phyloP scores from a whole-genome alignment of 805 yeast species.

The Kodamaea jinghongensis region DNA sequence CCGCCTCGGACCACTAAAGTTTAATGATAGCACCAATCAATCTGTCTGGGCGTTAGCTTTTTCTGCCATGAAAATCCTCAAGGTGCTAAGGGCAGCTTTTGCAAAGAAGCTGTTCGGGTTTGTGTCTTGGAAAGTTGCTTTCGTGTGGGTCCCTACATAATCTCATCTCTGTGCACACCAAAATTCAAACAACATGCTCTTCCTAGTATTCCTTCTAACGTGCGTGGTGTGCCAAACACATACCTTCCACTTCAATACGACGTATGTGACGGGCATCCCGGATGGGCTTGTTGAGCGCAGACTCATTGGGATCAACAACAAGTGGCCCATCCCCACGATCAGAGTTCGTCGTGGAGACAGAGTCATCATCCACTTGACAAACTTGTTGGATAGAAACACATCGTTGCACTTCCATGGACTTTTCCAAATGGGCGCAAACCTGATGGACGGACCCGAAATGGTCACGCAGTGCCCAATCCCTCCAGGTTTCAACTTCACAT shows the following conservation, averaged over 20 bases:
- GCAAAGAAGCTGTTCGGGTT: too few relatives aligned
- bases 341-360: conserved; percentile 39
- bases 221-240: conserved; percentile 20
- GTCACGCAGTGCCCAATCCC: conserved; percentile 47
- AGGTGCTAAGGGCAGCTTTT: too few relatives aligned
- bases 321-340: conserved; percentile 45
- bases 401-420: conserved; percentile 48
- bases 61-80: too few relatives aligned
- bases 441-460: conserved; percentile 47
- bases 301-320: conserved; percentile 56
- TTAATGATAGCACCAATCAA: too few relatives aligned
- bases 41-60: too few relatives aligned
- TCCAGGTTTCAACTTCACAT: conserved; percentile 36
- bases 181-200: conserved; percentile 1
- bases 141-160: too few relatives aligned
- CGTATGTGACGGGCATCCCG: conserved; percentile 48
- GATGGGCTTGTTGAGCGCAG: conserved; percentile 52
- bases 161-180: conserved; percentile 1
- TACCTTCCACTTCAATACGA: conserved; percentile 33
- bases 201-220: conserved; percentile 2
- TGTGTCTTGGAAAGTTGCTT: too few relatives aligned
- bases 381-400: conserved; percentile 34
- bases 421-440: conserved; percentile 34
- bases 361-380: conserved; percentile 35
- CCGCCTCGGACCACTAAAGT: too few relatives aligned